These are phyloP conservation scores for Rosa persica DNA, from an alignment of 306 rosid species.

Conservation along the genomic window DNA sequence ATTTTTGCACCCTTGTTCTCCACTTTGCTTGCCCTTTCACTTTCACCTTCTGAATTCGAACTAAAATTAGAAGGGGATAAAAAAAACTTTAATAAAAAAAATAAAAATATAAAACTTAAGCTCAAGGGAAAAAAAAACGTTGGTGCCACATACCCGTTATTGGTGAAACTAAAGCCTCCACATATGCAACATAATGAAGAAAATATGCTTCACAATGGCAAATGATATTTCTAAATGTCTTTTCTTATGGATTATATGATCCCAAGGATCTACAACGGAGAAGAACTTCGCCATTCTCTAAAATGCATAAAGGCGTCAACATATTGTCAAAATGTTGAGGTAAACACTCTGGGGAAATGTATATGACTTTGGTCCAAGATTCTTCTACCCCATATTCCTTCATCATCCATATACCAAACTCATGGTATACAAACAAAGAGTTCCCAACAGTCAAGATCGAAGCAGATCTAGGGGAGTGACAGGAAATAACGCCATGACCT, in stretches of 20 bases:
- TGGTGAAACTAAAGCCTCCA: neutral
- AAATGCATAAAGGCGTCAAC: neutral
- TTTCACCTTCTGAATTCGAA: too few species aligned
- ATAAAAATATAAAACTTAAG: too few species aligned
- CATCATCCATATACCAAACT: slow-evolving; percentile 2
- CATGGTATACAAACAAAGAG: too few species aligned
- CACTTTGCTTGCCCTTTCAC: too few species aligned
- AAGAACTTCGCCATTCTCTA: slow-evolving; percentile 10
- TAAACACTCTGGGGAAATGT: neutral
- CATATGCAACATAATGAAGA: neutral
- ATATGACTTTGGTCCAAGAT: neutral
- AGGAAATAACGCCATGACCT: neutral
- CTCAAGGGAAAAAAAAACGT: neutral
- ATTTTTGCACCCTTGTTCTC: too few species aligned
- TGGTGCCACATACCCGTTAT: neutral
- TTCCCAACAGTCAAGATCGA: too few species aligned
- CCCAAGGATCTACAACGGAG: neutral
- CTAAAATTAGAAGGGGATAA: too few species aligned
- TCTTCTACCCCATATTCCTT: neutral
- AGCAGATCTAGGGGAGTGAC: neutral
- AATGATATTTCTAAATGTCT: neutral
- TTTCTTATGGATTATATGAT: neutral
- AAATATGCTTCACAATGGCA: neutral
- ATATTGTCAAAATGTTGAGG: neutral
- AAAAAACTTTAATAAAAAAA: too few species aligned